Conservation (phyloP, 192 early-diverging fungal genomes). For the Umbelopsis ramanniana region DNA sequence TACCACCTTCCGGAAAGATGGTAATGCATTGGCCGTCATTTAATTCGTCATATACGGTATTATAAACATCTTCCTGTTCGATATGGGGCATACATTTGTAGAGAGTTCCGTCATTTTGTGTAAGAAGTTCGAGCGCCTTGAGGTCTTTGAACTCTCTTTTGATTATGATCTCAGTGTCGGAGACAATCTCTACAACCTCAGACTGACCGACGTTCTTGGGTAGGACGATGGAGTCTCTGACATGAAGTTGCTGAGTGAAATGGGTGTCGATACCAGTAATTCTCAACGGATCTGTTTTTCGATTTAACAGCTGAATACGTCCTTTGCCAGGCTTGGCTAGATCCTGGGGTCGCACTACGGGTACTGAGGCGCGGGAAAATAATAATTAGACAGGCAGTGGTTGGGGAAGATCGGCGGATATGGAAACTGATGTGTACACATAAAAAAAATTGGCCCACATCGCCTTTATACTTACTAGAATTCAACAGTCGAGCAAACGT, state of each 20-base stretch:
- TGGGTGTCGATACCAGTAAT: conserved; percentile 71
- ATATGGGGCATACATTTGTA: conserved; percentile 83
- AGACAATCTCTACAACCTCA: conserved; percentile 77
- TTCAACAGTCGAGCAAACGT: conserved; percentile 74
- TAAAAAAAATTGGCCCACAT: too few species aligned
- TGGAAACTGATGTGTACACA: too few species aligned
- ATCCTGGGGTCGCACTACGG: conserved; percentile 94
- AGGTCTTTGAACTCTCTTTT: conserved; percentile 78
- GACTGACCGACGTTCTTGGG: conserved; percentile 63
- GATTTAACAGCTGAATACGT: conserved; percentile 67
- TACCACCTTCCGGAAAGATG: conserved; percentile 98
- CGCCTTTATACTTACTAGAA: conserved; percentile 65
- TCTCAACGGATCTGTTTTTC: conserved; percentile 66
- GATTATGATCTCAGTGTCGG: conserved; percentile 81
- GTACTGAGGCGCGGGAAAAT: conserved; percentile 58
- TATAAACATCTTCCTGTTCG: conserved; percentile 88
- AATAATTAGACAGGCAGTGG: conserved; percentile 6
- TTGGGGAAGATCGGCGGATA: background rate
- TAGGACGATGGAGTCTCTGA: conserved; percentile 66
- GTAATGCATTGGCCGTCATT: conserved; percentile 79
- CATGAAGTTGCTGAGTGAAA: conserved; percentile 70
- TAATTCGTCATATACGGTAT: conserved; percentile 79
- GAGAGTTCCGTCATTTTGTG: conserved; percentile 55
- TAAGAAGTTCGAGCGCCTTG: conserved; percentile 66
- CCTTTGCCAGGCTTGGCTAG: conserved; percentile 76